A percentile compares a stretch with the other conserved stretches of the same genome.
These are phyloP conservation scores for Vigna nakashimae DNA, from an alignment of 306 rosid genomes.

Conservation along the genomic window DNA sequence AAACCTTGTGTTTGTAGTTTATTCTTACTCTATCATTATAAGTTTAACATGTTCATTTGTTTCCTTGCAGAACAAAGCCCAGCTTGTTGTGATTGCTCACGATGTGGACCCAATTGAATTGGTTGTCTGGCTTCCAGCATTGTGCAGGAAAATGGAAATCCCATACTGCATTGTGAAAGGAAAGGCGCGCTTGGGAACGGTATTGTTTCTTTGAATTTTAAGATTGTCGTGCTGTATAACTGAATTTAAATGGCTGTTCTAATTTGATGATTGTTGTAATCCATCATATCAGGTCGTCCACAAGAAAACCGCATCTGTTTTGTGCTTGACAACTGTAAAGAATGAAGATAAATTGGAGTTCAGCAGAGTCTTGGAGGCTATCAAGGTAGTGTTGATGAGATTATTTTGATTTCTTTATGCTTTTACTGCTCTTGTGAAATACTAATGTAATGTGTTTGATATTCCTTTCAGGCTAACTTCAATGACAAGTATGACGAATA, in stretches of 20 bases:
- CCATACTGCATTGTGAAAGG: conserved; percentile 93
- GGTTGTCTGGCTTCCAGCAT: conserved; percentile 89
- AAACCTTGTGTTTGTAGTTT: not conserved
- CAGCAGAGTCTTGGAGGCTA: conserved; percentile 76
- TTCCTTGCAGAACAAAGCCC: conserved; percentile 73
- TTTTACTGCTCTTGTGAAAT: not conserved
- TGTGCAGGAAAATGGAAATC: conserved; percentile 90
- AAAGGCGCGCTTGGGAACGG: conserved; percentile 83
- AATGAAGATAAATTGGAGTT: conserved; percentile 86
- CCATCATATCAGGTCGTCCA: conserved; percentile 62
- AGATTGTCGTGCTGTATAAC: not conserved
- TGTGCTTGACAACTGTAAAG: conserved; percentile 85
- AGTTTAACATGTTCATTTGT: not conserved
- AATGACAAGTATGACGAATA: conserved; percentile 82
- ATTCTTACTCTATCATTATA: too few relatives aligned
- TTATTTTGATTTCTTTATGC: not conserved
- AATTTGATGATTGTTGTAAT: not conserved
- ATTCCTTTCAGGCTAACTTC: conserved; percentile 70
- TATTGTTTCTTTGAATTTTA: conserved; percentile 22
- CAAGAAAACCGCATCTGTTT: conserved; percentile 77
- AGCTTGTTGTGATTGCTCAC: conserved; percentile 85
- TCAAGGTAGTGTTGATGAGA: conserved; percentile 57
- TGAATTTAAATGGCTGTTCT: not conserved
- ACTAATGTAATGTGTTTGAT: not conserved
- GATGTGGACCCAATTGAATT: conserved; percentile 85